These are phyloP conservation scores for Epichloe coenophiala DNA, from an alignment of 2,329 filamentous ascomycete genomes.

Conservation along the genomic window DNA sequence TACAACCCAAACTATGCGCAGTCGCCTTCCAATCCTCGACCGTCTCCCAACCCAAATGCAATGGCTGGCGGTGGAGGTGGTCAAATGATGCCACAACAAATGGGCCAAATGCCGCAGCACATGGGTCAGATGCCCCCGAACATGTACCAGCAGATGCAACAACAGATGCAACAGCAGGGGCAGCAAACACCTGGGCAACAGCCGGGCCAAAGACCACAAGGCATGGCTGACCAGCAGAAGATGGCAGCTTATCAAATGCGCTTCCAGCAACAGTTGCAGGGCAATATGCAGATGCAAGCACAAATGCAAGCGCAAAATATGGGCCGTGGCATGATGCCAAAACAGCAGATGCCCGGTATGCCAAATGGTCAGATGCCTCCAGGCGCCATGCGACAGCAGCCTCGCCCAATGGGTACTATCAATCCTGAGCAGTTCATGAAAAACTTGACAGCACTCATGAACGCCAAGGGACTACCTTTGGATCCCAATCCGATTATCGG, in stretches of 20 bases:
- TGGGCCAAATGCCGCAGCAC: conserved; percentile 32
- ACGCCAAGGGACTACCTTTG: conserved; percentile 55
- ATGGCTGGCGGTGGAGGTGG: conserved; percentile 26
- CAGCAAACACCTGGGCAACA: conserved; percentile 56
- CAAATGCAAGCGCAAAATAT: conserved; percentile 36
- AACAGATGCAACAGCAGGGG: conserved; percentile 23
- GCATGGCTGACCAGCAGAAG: conserved; percentile 53
- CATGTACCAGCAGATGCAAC: conserved; percentile 27
- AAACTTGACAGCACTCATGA: conserved; percentile 66
- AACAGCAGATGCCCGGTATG: conserved; percentile 34
- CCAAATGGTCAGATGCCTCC: conserved; percentile 44
- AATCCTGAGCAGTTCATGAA: conserved; percentile 62
- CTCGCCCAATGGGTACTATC: conserved; percentile 26
- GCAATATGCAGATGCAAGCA: conserved; percentile 34
- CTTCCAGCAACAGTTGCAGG: conserved; percentile 60
- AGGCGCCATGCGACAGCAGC: conserved; percentile 37
- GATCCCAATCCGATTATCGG: conserved; percentile 62
- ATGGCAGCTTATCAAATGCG: conserved; percentile 71
- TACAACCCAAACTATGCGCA: conserved; percentile 47
- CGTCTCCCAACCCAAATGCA: conserved; percentile 39
- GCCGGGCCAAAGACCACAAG: conserved; percentile 24
- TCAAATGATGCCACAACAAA: conserved; percentile 43
- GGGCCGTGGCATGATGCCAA: conserved; percentile 38
- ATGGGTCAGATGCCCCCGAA: conserved; percentile 37
- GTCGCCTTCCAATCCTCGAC: conserved; percentile 39